Evolutionary conservation across 495 filamentous ascomycete species (phyloP), one percentile per base, ranked within the genome.

Genomic region (Lineolata rhizophorae): DNA sequence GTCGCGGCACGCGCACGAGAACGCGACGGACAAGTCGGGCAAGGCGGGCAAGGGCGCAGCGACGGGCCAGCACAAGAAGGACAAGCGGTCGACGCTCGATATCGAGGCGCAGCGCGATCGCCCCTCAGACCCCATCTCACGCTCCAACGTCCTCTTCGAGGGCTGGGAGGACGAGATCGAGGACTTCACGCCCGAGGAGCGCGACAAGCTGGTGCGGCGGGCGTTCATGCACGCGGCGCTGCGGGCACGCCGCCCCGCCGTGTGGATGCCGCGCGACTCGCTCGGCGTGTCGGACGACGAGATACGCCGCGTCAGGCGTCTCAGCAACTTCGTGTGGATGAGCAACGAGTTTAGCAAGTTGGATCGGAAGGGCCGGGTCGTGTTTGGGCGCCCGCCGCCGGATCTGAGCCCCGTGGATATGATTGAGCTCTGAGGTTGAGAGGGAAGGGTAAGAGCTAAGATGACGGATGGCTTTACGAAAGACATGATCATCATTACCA

Each of bases 261-360:
- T 95, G 28, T 95, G 87, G 87, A 84, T 97, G 28, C 87, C 87
- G 5, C 65, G 81, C 22, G 87, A 97, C 47, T 76, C 87, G 42
- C 47, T 95, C 2, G 87, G 87, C 1, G 67, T 97, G 20, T 78
- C 74, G 36, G 83, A 92, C 44, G 90, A 97, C 42, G 87, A 95
- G 52, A 67, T 97, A 13, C 61, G 55, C 44, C 57, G 79, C 27
- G 93, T 82, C 11, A 60, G 70, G 36, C 62, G 65, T 38, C 80
- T 79, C 44, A 81, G 70, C 39, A 64, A 72, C 42, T 69, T 81
- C 44, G 72, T 97, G 33, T 94, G 85, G 80, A 78, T 94, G 46
- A 84, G 74, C 44, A 97, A 94, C 52, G 73, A 87, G 51, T 80
- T 78, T 37, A 76, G 83, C 22, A 78, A 77, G 14, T 56, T 95